Base-by-base conservation (phyloP, 805 yeast genomes). In the Kodamaea laetipori region DNA sequence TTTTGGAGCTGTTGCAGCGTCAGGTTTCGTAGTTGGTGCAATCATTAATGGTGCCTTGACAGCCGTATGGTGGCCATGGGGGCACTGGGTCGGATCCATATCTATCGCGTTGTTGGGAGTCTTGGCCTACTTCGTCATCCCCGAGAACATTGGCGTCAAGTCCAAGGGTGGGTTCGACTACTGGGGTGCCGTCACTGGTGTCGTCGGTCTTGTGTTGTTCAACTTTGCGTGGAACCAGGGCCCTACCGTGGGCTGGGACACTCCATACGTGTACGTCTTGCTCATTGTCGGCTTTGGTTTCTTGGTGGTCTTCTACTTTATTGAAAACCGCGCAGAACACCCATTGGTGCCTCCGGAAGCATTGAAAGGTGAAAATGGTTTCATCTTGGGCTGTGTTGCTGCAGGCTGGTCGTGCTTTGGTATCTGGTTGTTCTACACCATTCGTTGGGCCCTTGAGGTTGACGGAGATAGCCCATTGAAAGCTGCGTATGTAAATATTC, bases 21-120 rank as follows among this genome's bases (percentile, higher is more conserved):
- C 49, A 9, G 71, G 70, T 4, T 63, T 61, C 39, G 53, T 53
- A 6, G 18, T 66, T 9, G 69, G 69, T 2, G 56, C 66, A 1
- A 38, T 64, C 10, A 57, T 64, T 28, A 43, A 54, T 12, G 61
- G 59, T 4, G 39, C 60, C n/a, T 53, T 63, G 33, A 53, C 61
- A 2, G 54, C 47, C 8, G 59, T 54, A 3, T 64, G 69, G 68
- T 65, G 69, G 70, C 68, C 68, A 1, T 63, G 68, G 69, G 43
- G 51, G 0, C 63, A 58, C 39, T 65, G 69, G 67, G 48, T 57
- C 2, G 46, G 57, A 31, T 57, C 60, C 2, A 60, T 64, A 10
- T 46, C 54, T 2, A 41, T 58, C 21, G 33, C 51, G 6, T 43
- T 25, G 0, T 34, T 55, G 2, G 58, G 57, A 0, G 41, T 57